Conservation (phyloP, 2,329 filamentous ascomycete species). For the Talaromyces piceae region DNA sequence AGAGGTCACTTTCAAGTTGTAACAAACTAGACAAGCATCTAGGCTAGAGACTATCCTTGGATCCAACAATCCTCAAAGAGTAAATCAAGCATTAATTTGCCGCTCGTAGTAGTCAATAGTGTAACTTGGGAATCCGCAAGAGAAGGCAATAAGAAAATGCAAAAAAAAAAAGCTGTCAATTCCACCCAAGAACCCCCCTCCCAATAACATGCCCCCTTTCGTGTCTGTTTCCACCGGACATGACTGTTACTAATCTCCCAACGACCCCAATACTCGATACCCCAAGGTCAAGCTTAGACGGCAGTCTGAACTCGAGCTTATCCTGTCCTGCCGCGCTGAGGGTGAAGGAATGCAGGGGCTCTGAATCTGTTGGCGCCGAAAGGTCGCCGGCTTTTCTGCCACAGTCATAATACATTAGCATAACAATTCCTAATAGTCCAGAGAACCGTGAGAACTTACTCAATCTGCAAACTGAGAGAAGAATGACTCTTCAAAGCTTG, state of each 20-base stretch:
- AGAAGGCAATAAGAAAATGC: neutral
- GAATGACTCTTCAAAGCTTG: constrained; percentile 15
- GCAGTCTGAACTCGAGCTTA: constrained; percentile 20
- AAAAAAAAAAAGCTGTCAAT: constrained; percentile 14
- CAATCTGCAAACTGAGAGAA: constrained; percentile 25
- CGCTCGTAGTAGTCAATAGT: too few species aligned
- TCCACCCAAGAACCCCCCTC: constrained; percentile 28
- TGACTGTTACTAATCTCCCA: constrained; percentile 25
- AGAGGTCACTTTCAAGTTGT: constrained; percentile 17
- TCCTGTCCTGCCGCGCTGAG: constrained; percentile 11
- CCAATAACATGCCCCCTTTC: constrained; percentile 15
- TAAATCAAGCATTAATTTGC: too few species aligned
- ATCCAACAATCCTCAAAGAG: neutral
- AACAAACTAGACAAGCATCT: neutral
- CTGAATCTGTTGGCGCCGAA: constrained; percentile 4
- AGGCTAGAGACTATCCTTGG: neutral
- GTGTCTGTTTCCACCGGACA: constrained; percentile 13
- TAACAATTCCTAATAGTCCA: neutral
- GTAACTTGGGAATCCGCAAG: too few species aligned
- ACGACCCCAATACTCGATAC: constrained; percentile 29
- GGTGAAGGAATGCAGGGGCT: constrained; percentile 22
- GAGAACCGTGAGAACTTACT: constrained; percentile 17
- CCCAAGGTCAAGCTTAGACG: constrained; percentile 25
- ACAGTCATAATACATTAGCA: neutral
- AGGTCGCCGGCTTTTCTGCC: constrained; percentile 24